These are phyloP conservation scores for Boletus smithii DNA, from an alignment of 1,284 basidiomycete species.

Conservation along the genomic window DNA sequence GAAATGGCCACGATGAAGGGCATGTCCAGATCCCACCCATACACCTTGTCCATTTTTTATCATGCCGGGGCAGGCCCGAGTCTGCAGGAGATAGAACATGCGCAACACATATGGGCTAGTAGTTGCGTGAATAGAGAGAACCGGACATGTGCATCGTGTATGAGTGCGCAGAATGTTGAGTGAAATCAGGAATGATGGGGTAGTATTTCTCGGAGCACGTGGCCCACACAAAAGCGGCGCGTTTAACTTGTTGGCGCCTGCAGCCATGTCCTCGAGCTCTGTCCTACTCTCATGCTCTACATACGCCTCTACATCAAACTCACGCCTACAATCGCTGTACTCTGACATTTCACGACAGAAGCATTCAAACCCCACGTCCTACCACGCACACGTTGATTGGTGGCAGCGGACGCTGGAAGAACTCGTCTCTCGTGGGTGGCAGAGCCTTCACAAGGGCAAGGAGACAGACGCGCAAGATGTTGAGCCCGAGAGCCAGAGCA, in stretches of 20 bases:
- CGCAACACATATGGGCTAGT: no score
- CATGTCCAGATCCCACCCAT: no score
- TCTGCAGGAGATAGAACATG: no score
- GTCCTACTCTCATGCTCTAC: constrained; percentile 40
- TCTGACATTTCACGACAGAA: constrained; percentile 85
- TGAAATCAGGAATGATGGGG: no score
- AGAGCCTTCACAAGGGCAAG: constrained; percentile 35
- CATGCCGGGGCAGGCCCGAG: no score
- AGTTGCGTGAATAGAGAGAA: no score
- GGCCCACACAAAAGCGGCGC: constrained; percentile 9
- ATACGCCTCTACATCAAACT: constrained; percentile 50
- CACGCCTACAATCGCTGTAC: constrained; percentile 80
- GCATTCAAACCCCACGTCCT: constrained; percentile 80
- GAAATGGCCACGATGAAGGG: no score
- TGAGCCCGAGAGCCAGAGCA: constrained; percentile 26
- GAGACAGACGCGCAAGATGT: constrained; percentile 7
- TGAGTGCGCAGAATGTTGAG: no score
- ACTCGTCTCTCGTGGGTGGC: constrained; percentile 57
- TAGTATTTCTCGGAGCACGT: no score
- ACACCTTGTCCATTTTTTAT: no score
- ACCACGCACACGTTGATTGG: constrained; percentile 80
- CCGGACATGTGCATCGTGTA: no score
- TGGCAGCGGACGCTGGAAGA: constrained; percentile 74
- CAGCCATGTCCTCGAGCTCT: constrained; percentile 22
- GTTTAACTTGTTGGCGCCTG: neutral